phyloP scores from a whole-genome alignment of 352 stramenopile genomes.

The Phytophthora brassicae region DNA sequence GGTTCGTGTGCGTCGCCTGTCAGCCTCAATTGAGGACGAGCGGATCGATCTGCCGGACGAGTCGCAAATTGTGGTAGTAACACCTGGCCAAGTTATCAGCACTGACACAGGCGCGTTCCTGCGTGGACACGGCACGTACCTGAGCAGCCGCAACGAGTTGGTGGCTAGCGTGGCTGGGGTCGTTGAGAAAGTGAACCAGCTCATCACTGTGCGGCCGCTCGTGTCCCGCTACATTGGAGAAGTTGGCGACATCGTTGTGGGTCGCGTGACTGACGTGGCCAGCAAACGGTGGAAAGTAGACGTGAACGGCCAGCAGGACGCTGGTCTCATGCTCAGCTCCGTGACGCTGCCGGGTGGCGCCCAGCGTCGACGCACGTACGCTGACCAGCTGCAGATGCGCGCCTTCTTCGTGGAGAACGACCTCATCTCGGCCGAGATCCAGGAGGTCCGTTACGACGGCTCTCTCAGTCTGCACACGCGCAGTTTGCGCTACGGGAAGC shows the following conservation, averaged over 20 bases:
- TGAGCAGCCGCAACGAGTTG: constrained; percentile 83
- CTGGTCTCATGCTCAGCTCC: constrained; percentile 90
- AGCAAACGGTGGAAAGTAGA: constrained; percentile 96
- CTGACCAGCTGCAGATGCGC: constrained; percentile 97
- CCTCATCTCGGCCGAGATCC: constrained; percentile 92
- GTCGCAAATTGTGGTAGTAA: constrained; percentile 65
- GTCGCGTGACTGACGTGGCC: constrained; percentile 92
- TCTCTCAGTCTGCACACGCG: constrained; percentile 94
- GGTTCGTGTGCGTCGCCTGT: constrained; percentile 37
- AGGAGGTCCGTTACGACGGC: constrained; percentile 91
- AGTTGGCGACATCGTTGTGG: constrained; percentile 97
- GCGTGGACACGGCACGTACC: constrained; percentile 94
- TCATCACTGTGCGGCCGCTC: constrained; percentile 93
- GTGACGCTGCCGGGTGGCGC: constrained; percentile 95
- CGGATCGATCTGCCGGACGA: constrained; percentile 35
- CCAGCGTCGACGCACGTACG: constrained; percentile 95
- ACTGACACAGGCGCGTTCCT: constrained; percentile 81
- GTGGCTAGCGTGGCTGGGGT: constrained; percentile 93
- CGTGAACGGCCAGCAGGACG: constrained; percentile 84
- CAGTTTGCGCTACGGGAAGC: constrained; percentile 94
- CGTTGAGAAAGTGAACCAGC: constrained; percentile 97
- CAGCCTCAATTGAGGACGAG: constrained; percentile 17
- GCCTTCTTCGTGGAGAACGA: constrained; percentile 95
- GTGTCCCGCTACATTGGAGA: constrained; percentile 92
- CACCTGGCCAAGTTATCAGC: constrained; percentile 75